Conservation (phyloP, 495 filamentous ascomycete species). For the Aspergillus cristatus region DNA sequence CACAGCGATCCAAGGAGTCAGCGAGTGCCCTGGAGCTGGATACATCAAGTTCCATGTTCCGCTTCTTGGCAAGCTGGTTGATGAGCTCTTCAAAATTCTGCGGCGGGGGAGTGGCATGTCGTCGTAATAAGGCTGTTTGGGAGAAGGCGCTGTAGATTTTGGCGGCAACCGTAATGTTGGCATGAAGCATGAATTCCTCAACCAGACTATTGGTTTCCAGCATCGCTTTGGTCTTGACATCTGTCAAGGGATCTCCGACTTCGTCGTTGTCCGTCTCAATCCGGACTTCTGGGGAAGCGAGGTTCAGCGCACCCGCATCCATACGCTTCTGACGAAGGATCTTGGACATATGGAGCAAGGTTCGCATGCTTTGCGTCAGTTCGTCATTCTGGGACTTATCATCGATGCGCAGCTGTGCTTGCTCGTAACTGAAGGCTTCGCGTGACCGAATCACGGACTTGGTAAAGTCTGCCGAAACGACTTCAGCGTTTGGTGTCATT, state of each 20-base stretch:
- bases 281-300: slow-evolving; percentile 91
- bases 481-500: slow-evolving; percentile 72
- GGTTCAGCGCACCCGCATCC: slow-evolving; percentile 88
- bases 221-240: slow-evolving; percentile 87
- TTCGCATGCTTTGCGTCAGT: slow-evolving; percentile 82
- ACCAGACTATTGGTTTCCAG: slow-evolving; percentile 97
- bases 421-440: slow-evolving; percentile 95
- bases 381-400: slow-evolving; percentile 78
- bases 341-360: slow-evolving; percentile 78
- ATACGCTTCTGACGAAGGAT: slow-evolving; percentile 92
- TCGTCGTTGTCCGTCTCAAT: slow-evolving; percentile 92
- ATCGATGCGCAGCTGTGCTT: slow-evolving; percentile 88
- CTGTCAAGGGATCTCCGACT: slow-evolving; percentile 81
- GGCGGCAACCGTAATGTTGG: slow-evolving; percentile 85
- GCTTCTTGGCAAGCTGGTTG: slow-evolving; percentile 79
- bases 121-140: slow-evolving; percentile 85
- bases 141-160: slow-evolving; percentile 87
- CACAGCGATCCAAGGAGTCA: slow-evolving; percentile 78
- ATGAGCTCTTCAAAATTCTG: slow-evolving; percentile 92
- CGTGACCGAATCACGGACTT: slow-evolving; percentile 98
- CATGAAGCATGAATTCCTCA: slow-evolving; percentile 98
- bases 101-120: slow-evolving; percentile 84
- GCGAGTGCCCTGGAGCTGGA: slow-evolving; percentile 86
- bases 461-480: slow-evolving; percentile 73
- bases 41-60: slow-evolving; percentile 63